A percentile compares a stretch with the other conserved stretches of the same genome.
These are phyloP conservation scores for Citrus glauca DNA, from an alignment of 345 rosid species.

Conservation along the genomic window DNA sequence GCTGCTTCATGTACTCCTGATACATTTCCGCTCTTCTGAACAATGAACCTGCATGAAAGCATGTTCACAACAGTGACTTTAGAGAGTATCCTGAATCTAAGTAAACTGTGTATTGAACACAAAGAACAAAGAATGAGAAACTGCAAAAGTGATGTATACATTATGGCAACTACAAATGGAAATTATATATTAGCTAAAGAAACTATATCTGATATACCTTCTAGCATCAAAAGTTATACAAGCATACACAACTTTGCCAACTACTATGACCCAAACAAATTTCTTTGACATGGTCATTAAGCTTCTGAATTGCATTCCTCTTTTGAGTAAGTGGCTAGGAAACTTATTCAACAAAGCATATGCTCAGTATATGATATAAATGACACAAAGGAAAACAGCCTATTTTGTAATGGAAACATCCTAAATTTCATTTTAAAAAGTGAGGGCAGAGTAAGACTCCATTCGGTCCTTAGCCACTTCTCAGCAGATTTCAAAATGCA, in stretches of 20 bases:
- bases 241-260: background rate
- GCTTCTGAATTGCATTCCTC: background rate
- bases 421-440: background rate
- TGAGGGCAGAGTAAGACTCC: background rate
- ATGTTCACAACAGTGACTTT: background rate
- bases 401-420: background rate
- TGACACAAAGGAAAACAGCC: background rate
- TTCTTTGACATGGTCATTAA: background rate
- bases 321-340: background rate
- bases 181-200: background rate
- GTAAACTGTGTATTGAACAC: background rate
- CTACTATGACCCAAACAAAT: background rate
- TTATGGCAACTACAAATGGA: background rate
- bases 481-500: background rate
- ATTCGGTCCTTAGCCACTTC: background rate
- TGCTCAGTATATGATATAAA: background rate
- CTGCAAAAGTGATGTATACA: background rate
- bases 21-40: constrained; percentile 62
- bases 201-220: background rate
- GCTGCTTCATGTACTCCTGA: constrained; percentile 76
- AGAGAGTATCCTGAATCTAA: background rate
- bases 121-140: background rate
- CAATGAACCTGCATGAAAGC: constrained; percentile 33
- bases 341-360: background rate
- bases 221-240: no score